Percentiles rank a stretch among this genome's conserved stretches.
phyloP scores from a whole-genome alignment of 2,329 filamentous ascomycete species.

The Penicillium sp. region DNA sequence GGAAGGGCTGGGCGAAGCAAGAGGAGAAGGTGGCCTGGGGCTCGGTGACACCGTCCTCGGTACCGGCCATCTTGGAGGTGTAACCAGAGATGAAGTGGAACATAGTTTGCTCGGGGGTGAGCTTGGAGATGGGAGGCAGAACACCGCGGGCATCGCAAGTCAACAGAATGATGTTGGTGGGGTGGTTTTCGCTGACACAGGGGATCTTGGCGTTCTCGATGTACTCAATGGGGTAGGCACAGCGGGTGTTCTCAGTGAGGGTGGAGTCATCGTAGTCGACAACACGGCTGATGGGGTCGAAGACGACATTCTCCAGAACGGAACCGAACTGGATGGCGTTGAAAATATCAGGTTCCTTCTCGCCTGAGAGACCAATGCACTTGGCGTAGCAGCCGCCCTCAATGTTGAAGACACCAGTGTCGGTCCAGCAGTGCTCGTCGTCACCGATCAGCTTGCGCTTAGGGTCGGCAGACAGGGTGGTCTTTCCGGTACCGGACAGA shows the following conservation, averaged over 20 bases:
- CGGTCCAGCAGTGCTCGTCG: constrained; percentile 99
- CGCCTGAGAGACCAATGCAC: constrained; percentile 92
- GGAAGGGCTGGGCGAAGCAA: constrained; percentile 98
- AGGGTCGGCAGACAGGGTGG: constrained; percentile 93
- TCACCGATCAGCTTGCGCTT: constrained; percentile 96
- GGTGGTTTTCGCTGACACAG: constrained; percentile 84
- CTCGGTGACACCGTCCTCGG: constrained; percentile 94
- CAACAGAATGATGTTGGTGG: constrained; percentile 95
- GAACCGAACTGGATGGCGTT: constrained; percentile 95
- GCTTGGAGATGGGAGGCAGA: constrained; percentile 95
- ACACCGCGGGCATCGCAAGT: constrained; percentile 98
- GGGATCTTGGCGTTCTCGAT: constrained; percentile 99
- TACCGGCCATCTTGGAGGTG: constrained; percentile 99
- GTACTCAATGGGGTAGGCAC: constrained; percentile 98
- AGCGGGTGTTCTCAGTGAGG: constrained; percentile 97
- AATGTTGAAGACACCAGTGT: constrained; percentile 97
- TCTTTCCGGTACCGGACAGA: constrained; percentile 98
- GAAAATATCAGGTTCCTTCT: constrained; percentile 99
- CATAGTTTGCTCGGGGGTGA: constrained; percentile 94
- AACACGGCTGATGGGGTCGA: constrained; percentile 83
- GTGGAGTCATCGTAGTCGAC: constrained; percentile 97
- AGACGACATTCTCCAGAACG: constrained; percentile 97
- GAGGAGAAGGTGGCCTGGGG: constrained; percentile 98
- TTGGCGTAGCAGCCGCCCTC: constrained; percentile 99
- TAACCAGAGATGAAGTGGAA: constrained; percentile 99